Evolutionary conservation across 495 filamentous ascomycete species (phyloP).

Genomic region (Tuber borchii): DNA sequence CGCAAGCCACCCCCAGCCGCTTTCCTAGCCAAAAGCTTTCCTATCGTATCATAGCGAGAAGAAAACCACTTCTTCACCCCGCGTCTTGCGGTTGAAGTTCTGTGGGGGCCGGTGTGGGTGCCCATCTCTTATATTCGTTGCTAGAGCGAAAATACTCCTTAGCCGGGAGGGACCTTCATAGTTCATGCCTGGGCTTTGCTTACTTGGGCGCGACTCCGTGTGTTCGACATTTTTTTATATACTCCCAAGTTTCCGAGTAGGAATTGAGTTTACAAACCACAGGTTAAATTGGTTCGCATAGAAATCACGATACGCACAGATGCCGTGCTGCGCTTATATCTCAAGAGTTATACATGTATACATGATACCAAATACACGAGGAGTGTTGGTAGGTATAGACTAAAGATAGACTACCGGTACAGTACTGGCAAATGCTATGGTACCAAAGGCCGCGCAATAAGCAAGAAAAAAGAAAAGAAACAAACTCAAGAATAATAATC

Average conservation of each 20-base stretch:
- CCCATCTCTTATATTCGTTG: conserved; percentile 21
- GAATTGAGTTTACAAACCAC: not conserved
- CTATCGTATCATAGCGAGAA: not conserved
- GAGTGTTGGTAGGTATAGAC: not conserved
- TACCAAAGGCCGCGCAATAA: conserved; percentile 9
- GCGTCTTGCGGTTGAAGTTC: conserved; percentile 32
- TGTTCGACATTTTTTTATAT: conserved; percentile 27
- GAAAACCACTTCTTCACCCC: conserved; percentile 33
- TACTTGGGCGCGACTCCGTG: conserved; percentile 34
- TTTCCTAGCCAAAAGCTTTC: not conserved
- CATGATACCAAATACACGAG: conserved; percentile 10
- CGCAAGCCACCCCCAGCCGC: conserved; percentile 1
- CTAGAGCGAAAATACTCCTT: conserved; percentile 33
- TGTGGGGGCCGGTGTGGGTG: conserved; percentile 27
- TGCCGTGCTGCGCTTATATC: not conserved
- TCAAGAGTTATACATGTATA: not conserved
- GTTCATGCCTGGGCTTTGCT: conserved; percentile 27
- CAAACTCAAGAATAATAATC: not conserved
- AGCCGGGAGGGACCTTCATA: conserved; percentile 31
- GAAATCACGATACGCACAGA: not conserved
- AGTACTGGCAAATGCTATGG: conserved; percentile 1
- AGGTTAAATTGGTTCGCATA: not conserved
- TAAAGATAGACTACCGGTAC: not conserved
- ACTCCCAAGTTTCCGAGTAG: not conserved
- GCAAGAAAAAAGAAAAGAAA: conserved; percentile 16